Conservation (phyloP, 768 basidiomycete species). For the Hortiboletus campestris region DNA sequence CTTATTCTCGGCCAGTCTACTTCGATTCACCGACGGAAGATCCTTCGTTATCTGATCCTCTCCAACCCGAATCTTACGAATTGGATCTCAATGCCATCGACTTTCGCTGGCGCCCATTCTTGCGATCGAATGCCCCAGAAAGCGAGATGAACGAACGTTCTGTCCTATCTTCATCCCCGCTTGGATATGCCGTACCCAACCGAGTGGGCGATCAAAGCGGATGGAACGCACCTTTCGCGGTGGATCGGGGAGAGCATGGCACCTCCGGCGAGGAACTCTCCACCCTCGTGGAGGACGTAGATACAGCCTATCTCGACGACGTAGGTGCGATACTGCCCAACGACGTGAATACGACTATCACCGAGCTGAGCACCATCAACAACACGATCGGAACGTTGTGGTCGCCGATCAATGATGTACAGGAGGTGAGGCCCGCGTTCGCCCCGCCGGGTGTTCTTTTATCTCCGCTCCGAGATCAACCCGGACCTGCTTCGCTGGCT, state of each 20-base stretch:
- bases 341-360: constrained; percentile 1
- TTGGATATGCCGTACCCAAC: constrained; percentile 5
- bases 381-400: constrained; percentile 1
- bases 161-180: background rate
- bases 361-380: background rate
- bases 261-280: constrained; percentile 13
- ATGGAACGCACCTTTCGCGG: constrained; percentile 9
- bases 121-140: constrained; percentile 24
- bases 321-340: constrained; percentile 3
- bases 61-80: constrained; percentile 35
- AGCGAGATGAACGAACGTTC: background rate
- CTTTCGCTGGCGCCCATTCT: constrained; percentile 58
- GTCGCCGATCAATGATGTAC: constrained; percentile 17
- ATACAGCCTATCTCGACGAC: constrained; percentile 6
- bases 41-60: constrained; percentile 40
- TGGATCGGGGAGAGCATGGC: constrained; percentile 7
- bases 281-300: constrained; percentile 6
- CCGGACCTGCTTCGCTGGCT: constrained; percentile 6
- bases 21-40: constrained; percentile 55
- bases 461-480: constrained; percentile 28
- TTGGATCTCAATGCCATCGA: constrained; percentile 43
- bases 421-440: constrained; percentile 6
- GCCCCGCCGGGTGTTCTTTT: constrained; percentile 26
- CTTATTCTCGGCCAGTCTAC: constrained; percentile 38
- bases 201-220: constrained; percentile 17